Conservation (phyloP, 441 rosid species). For the Iberis amara region DNA sequence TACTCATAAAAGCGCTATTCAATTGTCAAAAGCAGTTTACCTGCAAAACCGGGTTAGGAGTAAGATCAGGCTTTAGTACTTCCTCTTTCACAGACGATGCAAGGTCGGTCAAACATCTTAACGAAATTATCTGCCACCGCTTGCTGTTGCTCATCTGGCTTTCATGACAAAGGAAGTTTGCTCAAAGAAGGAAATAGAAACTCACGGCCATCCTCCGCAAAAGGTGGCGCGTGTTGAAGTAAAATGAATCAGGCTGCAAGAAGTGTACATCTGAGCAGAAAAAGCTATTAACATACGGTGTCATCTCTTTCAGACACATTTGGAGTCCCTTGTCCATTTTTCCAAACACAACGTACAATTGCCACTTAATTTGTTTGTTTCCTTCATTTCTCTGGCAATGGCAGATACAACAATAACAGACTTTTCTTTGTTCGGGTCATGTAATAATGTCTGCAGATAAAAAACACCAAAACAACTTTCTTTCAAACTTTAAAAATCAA, state of each 20-base stretch:
- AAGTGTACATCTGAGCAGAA: slow-evolving; percentile 18
- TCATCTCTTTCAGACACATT: slow-evolving; percentile 59
- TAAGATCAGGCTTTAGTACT: slow-evolving; percentile 49
- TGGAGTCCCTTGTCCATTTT: slow-evolving; percentile 76
- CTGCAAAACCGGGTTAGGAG: slow-evolving; percentile 81
- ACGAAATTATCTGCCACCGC: slow-evolving; percentile 77
- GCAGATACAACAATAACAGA: slow-evolving; percentile 74
- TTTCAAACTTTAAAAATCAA: slow-evolving; percentile 7
- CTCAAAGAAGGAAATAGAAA: slow-evolving; percentile 80
- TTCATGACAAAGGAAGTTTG: slow-evolving; percentile 61
- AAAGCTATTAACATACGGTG: slow-evolving; percentile 42
- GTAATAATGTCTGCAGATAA: slow-evolving; percentile 63
- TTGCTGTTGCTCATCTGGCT: slow-evolving; percentile 78
- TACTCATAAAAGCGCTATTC: slow-evolving; percentile 69
- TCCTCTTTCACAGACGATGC: slow-evolving; percentile 68
- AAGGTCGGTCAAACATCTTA: slow-evolving; percentile 77
- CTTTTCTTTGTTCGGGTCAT: slow-evolving; percentile 70
- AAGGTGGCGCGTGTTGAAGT: slow-evolving; percentile 83
- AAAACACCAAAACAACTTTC: slow-evolving; percentile 19
- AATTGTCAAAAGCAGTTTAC: slow-evolving; percentile 34
- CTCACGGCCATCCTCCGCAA: slow-evolving; percentile 85
- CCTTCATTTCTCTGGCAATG: slow-evolving; percentile 85
- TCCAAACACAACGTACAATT: slow-evolving; percentile 92
- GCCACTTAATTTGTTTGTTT: slow-evolving; percentile 72
- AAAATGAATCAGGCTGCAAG: slow-evolving; percentile 85